Conservation (phyloP, 2,329 filamentous ascomycete genomes). For the Chaetomium strumarium region DNA sequence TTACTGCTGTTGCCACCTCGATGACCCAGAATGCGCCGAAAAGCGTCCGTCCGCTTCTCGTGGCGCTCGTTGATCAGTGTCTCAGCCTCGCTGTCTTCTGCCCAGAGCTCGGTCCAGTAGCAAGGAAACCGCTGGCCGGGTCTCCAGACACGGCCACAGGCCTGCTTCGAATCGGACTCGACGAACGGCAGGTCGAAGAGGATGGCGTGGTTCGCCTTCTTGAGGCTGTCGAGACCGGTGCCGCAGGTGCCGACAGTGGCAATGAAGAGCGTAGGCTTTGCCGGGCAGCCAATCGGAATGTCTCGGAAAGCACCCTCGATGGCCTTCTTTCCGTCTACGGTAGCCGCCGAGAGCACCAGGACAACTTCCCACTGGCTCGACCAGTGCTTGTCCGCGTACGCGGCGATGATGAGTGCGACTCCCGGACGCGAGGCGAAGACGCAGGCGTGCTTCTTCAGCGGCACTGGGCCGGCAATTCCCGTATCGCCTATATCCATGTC, state of each 20-base stretch:
- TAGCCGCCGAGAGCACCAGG: constrained; percentile 1
- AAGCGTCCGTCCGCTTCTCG: constrained; percentile 1
- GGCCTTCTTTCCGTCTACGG: neutral
- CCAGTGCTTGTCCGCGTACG: constrained; percentile 12
- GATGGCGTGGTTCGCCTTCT: constrained; percentile 12
- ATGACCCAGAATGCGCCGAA: neutral
- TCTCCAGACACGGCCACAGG: constrained; percentile 10
- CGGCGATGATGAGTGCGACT: constrained; percentile 11
- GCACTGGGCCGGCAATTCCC: neutral
- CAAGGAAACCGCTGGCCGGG: constrained; percentile 11
- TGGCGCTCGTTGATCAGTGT: constrained; percentile 1
- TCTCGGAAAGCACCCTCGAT: constrained; percentile 4
- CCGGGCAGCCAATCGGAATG: constrained; percentile 3
- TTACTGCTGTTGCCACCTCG: neutral
- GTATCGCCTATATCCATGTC: neutral
- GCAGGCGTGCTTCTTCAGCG: constrained; percentile 12
- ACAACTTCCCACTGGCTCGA: constrained; percentile 6
- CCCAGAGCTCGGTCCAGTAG: constrained; percentile 9
- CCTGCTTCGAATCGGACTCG: constrained; percentile 12
- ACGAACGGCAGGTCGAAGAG: constrained; percentile 15
- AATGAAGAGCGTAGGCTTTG: constrained; percentile 10
- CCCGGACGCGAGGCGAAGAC: constrained; percentile 12
- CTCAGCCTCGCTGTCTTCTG: constrained; percentile 4
- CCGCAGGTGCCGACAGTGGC: constrained; percentile 7
- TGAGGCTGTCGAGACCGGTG: constrained; percentile 8